Conservation (phyloP, 805 yeast species). For the Crinitomyces ghanaensis region DNA sequence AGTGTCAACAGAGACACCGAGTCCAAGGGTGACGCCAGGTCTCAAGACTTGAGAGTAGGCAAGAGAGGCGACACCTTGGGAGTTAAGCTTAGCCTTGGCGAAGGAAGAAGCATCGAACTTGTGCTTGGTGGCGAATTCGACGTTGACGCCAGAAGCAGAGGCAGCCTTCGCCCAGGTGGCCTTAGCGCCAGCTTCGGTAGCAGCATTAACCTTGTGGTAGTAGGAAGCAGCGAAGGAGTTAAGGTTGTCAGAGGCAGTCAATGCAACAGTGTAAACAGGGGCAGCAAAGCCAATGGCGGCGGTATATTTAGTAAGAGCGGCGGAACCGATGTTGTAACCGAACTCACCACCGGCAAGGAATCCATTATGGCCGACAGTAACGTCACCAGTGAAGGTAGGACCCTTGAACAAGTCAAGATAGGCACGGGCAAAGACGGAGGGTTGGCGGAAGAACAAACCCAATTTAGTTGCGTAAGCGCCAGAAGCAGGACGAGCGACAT, state of each 20-base stretch:
- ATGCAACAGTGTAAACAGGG: constrained; percentile 75
- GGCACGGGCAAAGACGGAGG: constrained; percentile 86
- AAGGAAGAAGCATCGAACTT: constrained; percentile 76
- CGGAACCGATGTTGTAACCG: constrained; percentile 89
- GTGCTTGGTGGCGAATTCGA: constrained; percentile 96
- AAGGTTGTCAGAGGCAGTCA: constrained; percentile 75
- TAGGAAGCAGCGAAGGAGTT: constrained; percentile 88
- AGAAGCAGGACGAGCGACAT: constrained; percentile 77
- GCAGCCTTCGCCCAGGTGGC: constrained; percentile 77
- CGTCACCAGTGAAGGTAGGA: constrained; percentile 90
- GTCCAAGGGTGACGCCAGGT: constrained; percentile 93
- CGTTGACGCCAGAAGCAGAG: constrained; percentile 67
- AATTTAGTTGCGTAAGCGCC: constrained; percentile 73
- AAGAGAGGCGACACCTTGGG: constrained; percentile 87
- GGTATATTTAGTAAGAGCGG: constrained; percentile 87
- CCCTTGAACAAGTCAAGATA: constrained; percentile 93
- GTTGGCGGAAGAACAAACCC: constrained; percentile 85
- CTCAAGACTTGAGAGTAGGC: constrained; percentile 90
- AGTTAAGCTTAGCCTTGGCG: constrained; percentile 94
- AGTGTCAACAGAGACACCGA: constrained; percentile 95
- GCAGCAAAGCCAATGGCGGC: constrained; percentile 89
- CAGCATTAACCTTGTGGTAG: constrained; percentile 89
- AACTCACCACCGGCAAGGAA: constrained; percentile 95
- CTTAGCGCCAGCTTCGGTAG: constrained; percentile 95
- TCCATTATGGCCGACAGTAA: constrained; percentile 91